These are phyloP conservation scores for Lentinula sp. DNA, from an alignment of 768 basidiomycete genomes.

Conservation along the genomic window DNA sequence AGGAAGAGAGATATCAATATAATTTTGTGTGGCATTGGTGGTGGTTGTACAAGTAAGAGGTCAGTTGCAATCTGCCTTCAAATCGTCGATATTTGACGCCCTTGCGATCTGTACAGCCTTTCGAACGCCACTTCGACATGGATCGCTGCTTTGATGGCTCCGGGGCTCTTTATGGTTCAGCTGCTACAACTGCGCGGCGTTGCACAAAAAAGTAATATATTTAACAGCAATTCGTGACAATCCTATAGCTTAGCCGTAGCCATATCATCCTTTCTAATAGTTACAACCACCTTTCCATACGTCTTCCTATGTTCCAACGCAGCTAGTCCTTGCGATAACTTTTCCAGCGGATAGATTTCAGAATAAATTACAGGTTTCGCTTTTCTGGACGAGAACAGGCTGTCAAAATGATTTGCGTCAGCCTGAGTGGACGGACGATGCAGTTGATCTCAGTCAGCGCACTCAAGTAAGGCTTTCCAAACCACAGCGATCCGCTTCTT, in stretches of 20 bases:
- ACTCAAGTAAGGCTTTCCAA: slow-evolving; percentile 2
- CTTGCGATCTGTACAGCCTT: neutral
- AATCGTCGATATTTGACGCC: neutral
- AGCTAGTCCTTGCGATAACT: slow-evolving; percentile 57
- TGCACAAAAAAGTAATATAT: neutral
- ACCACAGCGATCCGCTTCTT: neutral
- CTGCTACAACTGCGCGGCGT: neutral
- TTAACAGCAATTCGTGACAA: neutral
- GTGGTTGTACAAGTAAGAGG: neutral
- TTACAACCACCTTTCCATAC: slow-evolving; percentile 86
- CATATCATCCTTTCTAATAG: slow-evolving; percentile 44
- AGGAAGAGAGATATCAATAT: slow-evolving; percentile 39
- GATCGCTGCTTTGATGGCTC: too few species aligned
- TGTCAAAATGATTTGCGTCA: slow-evolving; percentile 19
- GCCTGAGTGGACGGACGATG: neutral
- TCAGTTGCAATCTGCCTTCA: neutral
- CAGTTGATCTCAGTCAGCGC: neutral
- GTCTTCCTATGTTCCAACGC: slow-evolving; percentile 82
- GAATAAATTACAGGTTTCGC: slow-evolving; percentile 68
- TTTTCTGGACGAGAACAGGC: slow-evolving; percentile 62
- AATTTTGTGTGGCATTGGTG: slow-evolving; percentile 27
- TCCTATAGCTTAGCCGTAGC: neutral
- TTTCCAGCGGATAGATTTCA: slow-evolving; percentile 63
- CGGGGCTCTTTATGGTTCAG: too few species aligned
- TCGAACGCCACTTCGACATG: too few species aligned